Base-by-base conservation (phyloP, 805 yeast species). In the Kodamaea fukazawae region DNA sequence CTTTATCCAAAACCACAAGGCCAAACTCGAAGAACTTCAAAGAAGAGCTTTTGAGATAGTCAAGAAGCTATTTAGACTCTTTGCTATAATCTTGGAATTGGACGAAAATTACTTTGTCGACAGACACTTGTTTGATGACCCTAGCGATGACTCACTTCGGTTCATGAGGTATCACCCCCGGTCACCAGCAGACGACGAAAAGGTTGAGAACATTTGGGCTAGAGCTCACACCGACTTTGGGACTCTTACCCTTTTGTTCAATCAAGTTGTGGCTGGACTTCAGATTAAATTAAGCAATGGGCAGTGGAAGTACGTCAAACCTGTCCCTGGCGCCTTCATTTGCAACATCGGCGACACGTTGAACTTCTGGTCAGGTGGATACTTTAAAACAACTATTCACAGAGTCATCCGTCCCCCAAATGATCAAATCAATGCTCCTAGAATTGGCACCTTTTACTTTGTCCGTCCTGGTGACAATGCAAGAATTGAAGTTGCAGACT, bases 151-250 rank as follows among this genome's bases (percentile, higher is more conserved):
- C 40, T 63, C 60, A 36, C 43, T 61, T 26, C 35, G 69, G 22
- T 62, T 46, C 43, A 63, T 63, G 65, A 57, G 58, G 39, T 63
- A 63, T 45, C 56, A 55, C 36, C 63, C 63, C 4, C 34, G 63
- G 28, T 13, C 50, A 2, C 38, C 36, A 13, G 63, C 57, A 36
- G 67, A 62, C 22, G 65, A 63, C 32, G 54, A 50, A 2, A 47
- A 53, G 31, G 58, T 62, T 1, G 58, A 60, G 31, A 54, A 58
- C 35, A 53, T 49, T 11, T 63, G 67, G 65, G 53, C 63, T 1
- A 40, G 65, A 29, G 67, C 61, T 2, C 69, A 63, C 44, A 62
- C 69, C 4, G 69, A 63, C 42, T 58, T 62, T 40, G 69, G 67
- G 3, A 54, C 60, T n/a, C 50, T 63, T 34, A 62, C 69, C 4